Percentiles rank a stretch among this genome's conserved stretches.
phyloP scores from a whole-genome alignment of 1,284 basidiomycete genomes.

The Papiliotrema laurentii region DNA sequence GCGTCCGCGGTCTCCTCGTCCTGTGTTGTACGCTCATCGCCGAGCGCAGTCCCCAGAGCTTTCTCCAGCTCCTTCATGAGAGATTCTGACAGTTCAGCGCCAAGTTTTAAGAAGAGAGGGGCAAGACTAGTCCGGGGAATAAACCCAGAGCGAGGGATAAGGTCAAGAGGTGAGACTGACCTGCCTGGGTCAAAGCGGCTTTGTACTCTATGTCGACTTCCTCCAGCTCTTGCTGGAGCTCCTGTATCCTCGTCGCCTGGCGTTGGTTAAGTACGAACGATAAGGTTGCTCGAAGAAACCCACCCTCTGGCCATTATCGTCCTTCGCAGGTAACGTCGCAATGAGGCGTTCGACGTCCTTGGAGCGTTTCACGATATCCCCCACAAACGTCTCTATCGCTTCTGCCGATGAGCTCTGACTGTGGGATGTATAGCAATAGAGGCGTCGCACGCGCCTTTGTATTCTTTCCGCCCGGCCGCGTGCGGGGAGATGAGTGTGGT shows the following conservation, averaged over 20 bases:
- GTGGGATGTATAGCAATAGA: background rate
- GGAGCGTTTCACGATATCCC: constrained; percentile 39
- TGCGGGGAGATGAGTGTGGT: constrained; percentile 29
- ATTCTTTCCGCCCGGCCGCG: constrained; percentile 31
- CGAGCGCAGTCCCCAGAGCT: constrained; percentile 31
- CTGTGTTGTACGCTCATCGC: constrained; percentile 9
- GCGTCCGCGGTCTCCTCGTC: no score
- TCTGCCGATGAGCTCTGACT: constrained; percentile 16
- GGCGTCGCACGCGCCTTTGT: constrained; percentile 24
- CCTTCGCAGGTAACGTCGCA: constrained; percentile 37
- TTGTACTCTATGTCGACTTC: constrained; percentile 41
- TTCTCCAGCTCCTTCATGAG: constrained; percentile 34
- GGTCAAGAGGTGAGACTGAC: constrained; percentile 14
- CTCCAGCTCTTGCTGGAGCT: constrained; percentile 40
- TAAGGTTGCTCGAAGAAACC: constrained; percentile 9
- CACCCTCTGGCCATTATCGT: constrained; percentile 31
- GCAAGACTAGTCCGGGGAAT: no score
- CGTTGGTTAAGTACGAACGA: background rate
- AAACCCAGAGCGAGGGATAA: no score
- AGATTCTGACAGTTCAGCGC: constrained; percentile 19
- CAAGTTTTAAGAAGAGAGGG: background rate
- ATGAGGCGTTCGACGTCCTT: constrained; percentile 45
- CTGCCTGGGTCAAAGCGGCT: constrained; percentile 36
- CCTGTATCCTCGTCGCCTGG: constrained; percentile 30
- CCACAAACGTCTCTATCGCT: constrained; percentile 42